Base-by-base conservation (phyloP, 257 asterid genomes). In the Mitragyna speciosa region DNA sequence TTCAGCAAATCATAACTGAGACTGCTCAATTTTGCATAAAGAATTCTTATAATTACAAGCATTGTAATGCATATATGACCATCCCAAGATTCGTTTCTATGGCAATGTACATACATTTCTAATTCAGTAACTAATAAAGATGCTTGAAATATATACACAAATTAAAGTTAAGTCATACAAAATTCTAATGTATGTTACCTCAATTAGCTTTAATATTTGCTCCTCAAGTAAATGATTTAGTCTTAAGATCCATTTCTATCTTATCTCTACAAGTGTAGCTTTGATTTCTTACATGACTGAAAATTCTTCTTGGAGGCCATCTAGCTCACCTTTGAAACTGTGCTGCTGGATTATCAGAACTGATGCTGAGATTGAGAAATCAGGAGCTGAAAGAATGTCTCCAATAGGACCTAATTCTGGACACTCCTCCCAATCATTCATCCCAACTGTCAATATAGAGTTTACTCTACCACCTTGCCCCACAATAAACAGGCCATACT, bases 341-440 rank as follows among this genome's bases (percentile, higher is more conserved):
- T 95, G 98, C 69, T 94, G 99, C 64, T 95, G 97, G 59, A 95
- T 89, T 73, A 95, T 72, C 90, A 94, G 82, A 64, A 95, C 98
- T 4, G 98, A 95, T 3, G 99, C 90, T 1, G 95, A 88, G 16
- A 80, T 78, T 0, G 98, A 93, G 81, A 88, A 95, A 81, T 93
- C 97, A 2, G 98, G 87, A 71, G 98, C 97, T 0, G 99, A 89
- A 16, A 92, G 93, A 73, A 95, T 95, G 74, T 95, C 98, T 5
- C 97, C 98, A 6, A 95, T 89, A 1, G 97, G 97, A 7, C 99
- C 99, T 5, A 94, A 91, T 80, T 96, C 98, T 14, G 97, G 98
- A 79, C 98, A 95, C 78, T 94, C 98, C 71, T 95, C 97, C 98
- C 98, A 93, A 72, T 95, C 99, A 28, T 91, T 95, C 99, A 95